Conservation (phyloP, 805 yeast species). For the Isabelozyma rhagii region DNA sequence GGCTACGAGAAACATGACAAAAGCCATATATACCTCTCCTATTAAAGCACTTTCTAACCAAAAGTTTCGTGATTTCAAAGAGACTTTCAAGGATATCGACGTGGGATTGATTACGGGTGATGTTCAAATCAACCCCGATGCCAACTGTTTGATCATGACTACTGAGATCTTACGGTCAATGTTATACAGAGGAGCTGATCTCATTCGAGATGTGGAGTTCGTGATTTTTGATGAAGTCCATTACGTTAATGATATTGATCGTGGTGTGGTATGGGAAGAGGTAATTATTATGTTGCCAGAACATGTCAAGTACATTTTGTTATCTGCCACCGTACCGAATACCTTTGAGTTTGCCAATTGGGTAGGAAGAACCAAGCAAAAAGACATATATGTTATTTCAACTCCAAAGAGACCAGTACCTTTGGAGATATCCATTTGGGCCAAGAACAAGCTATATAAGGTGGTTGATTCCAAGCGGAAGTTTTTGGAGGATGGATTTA, state of each 20-base stretch:
- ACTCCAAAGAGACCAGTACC: conserved; percentile 98
- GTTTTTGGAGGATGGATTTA: conserved; percentile 65
- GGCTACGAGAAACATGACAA: conserved; percentile 95
- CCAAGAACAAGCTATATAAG: conserved; percentile 68
- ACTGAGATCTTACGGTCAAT: conserved; percentile 93
- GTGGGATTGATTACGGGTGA: conserved; percentile 97
- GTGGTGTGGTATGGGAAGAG: conserved; percentile 99
- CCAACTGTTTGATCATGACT: conserved; percentile 94
- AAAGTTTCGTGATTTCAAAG: conserved; percentile 83
- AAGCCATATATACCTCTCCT: conserved; percentile 94
- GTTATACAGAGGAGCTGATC: conserved; percentile 95
- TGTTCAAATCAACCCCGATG: conserved; percentile 95
- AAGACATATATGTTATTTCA: conserved; percentile 92
- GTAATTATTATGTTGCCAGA: conserved; percentile 97
- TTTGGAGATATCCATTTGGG: conserved; percentile 81
- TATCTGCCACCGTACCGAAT: conserved; percentile 98
- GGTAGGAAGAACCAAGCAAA: conserved; percentile 97
- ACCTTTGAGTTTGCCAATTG: conserved; percentile 97
- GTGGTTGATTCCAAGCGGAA: conserved; percentile 71
- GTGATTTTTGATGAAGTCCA: conserved; percentile 98
- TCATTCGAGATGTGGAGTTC: conserved; percentile 95
- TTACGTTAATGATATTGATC: conserved; percentile 92
- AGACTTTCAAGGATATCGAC: conserved; percentile 74
- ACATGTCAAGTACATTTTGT: conserved; percentile 84
- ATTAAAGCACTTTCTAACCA: conserved; percentile 89